Conservation (phyloP, 805 yeast genomes). For the Suhomyces xylopsoci region DNA sequence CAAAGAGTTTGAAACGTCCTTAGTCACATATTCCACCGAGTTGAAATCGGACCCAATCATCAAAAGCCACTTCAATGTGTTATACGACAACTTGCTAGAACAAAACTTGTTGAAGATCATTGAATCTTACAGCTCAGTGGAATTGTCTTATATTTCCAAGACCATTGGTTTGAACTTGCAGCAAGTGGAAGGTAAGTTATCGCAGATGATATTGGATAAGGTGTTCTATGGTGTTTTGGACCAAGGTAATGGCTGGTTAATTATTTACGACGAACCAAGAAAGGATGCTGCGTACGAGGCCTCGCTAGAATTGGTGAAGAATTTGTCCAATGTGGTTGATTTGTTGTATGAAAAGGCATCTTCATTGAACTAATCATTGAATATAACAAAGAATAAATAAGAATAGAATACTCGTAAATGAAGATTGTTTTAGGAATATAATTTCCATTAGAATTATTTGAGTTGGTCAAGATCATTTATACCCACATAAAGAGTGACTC, state of each 20-base stretch:
- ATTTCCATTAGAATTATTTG: no score
- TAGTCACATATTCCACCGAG: slow-evolving; percentile 67
- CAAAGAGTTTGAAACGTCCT: slow-evolving; percentile 84
- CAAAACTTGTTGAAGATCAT: slow-evolving; percentile 91
- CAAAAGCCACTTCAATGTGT: slow-evolving; percentile 85
- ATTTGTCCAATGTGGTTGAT: slow-evolving; percentile 86
- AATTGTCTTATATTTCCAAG: slow-evolving; percentile 80
- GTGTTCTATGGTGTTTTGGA: slow-evolving; percentile 95
- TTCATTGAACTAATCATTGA: slow-evolving; percentile 52
- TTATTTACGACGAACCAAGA: slow-evolving; percentile 84
- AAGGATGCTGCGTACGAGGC: slow-evolving; percentile 87
- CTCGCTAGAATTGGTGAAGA: slow-evolving; percentile 80
- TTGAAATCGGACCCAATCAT: slow-evolving; percentile 83
- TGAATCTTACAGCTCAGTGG: slow-evolving; percentile 96
- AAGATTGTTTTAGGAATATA: no score
- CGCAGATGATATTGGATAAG: slow-evolving; percentile 95
- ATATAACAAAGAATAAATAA: background rate
- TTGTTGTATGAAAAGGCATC: slow-evolving; percentile 91
- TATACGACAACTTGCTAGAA: slow-evolving; percentile 89
- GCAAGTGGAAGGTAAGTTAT: slow-evolving; percentile 89
- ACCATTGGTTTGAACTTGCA: slow-evolving; percentile 82
- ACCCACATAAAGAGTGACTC: no score
- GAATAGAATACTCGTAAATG: no score
- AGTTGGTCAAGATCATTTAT: no score
- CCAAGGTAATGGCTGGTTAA: slow-evolving; percentile 97